These are phyloP conservation scores for Lachancea cidri DNA, from an alignment of 805 yeast genomes.

Conservation along the genomic window DNA sequence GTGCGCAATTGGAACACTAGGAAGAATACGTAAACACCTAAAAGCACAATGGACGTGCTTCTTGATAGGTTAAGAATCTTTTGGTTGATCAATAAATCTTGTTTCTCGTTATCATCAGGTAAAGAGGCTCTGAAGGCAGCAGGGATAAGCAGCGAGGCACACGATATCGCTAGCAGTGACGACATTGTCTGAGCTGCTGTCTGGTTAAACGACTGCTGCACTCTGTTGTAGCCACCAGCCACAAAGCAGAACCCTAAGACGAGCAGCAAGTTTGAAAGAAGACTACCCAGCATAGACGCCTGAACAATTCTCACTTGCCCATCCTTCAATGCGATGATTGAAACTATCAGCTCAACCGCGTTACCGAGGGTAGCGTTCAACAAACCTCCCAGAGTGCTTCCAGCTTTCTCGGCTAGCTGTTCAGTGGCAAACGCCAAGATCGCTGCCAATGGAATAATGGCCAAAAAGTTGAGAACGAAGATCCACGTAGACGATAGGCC, in stretches of 20 bases:
- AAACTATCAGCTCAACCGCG: constrained; percentile 94
- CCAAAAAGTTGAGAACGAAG: constrained; percentile 76
- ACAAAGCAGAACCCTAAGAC: constrained; percentile 95
- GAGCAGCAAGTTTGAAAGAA: constrained; percentile 77
- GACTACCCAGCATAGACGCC: constrained; percentile 95
- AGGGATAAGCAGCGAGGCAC: constrained; percentile 84
- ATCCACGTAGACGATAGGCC: constrained; percentile 49
- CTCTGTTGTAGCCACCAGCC: constrained; percentile 83
- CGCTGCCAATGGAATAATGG: constrained; percentile 90
- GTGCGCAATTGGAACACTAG: constrained; percentile 85
- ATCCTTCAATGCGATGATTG: constrained; percentile 78
- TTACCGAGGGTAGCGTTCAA: constrained; percentile 96
- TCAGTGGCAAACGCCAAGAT: constrained; percentile 90
- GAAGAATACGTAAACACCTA: constrained; percentile 71
- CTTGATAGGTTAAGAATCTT: constrained; percentile 72
- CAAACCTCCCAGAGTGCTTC: constrained; percentile 89
- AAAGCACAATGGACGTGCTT: constrained; percentile 75
- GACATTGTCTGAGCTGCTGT: constrained; percentile 98
- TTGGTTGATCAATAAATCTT: constrained; percentile 30
- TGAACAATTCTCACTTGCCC: constrained; percentile 93
- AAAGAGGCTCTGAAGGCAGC: constrained; percentile 91
- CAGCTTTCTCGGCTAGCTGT: constrained; percentile 80
- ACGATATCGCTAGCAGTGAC: constrained; percentile 84
- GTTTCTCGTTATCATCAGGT: constrained; percentile 41
- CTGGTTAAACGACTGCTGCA: constrained; percentile 85